Conservation (phyloP, 2,329 filamentous ascomycete genomes). For the Ophiostoma sp. region DNA sequence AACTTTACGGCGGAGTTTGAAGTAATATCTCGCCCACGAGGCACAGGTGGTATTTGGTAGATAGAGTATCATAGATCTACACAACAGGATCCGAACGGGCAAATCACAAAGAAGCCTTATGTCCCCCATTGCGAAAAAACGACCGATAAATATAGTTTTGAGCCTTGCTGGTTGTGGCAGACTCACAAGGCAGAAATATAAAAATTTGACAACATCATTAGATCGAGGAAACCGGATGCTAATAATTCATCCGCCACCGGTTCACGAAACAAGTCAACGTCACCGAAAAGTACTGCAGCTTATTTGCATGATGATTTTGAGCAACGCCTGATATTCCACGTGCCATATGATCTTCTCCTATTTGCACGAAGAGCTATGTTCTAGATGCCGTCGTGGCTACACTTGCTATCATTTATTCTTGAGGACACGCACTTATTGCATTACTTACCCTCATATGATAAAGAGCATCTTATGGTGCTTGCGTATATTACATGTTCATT, state of each 20-base stretch:
- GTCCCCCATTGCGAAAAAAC: neutral
- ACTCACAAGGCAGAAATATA: neutral
- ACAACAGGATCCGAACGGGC: neutral
- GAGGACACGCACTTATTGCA: neutral
- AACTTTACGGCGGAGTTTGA: neutral
- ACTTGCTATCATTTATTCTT: neutral
- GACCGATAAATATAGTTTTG: neutral
- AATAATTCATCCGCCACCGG: neutral
- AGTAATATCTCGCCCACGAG: neutral
- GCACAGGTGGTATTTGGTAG: too few species aligned
- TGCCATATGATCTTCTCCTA: neutral
- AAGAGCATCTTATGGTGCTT: neutral
- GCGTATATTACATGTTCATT: neutral
- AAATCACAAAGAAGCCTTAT: neutral
- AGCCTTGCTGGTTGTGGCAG: neutral
- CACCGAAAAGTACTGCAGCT: neutral
- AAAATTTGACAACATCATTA: neutral
- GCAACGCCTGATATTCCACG: neutral
- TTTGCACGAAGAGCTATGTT: neutral
- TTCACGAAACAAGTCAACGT: neutral
- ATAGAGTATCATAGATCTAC: neutral
- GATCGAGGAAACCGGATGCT: neutral
- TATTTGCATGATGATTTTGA: neutral
- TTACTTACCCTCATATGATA: neutral
- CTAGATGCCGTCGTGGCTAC: neutral